Conservation (phyloP, 2,329 filamentous ascomycete species). For the Phialophora macrospora region DNA sequence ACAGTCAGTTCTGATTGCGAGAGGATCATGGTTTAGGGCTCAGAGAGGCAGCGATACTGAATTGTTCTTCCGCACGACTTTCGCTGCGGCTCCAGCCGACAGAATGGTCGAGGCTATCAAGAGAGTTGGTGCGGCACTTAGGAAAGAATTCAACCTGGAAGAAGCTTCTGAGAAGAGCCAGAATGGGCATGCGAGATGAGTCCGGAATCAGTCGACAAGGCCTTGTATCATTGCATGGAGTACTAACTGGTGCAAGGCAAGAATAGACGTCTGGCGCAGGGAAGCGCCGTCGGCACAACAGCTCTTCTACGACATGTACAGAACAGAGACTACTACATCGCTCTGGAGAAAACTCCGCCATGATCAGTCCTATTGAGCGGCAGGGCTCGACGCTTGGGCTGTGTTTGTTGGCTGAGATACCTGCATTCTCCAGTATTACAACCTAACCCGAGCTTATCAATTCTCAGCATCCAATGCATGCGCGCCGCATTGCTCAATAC, state of each 20-base stretch:
- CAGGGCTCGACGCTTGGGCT: background rate
- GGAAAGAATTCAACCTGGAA: conserved; percentile 44
- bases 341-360: background rate
- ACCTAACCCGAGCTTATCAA: no score
- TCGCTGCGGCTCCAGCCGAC: conserved; percentile 74
- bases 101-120: conserved; percentile 74
- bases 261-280: background rate
- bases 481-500: no score
- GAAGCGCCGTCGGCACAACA: background rate
- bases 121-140: conserved; percentile 76
- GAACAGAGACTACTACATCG: background rate
- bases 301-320: background rate
- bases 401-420: background rate
- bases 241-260: background rate
- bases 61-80: conserved; percentile 89
- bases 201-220: background rate
- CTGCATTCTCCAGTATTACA: background rate
- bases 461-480: background rate
- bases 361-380: background rate
- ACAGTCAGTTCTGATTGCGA: conserved; percentile 77
- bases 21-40: conserved; percentile 90
- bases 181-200: conserved; percentile 30
- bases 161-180: background rate
- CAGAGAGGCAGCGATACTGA: conserved; percentile 65
- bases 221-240: no score